phyloP scores from a whole-genome alignment of 2,329 filamentous ascomycete genomes.

The Ceratocystis ficicola region DNA sequence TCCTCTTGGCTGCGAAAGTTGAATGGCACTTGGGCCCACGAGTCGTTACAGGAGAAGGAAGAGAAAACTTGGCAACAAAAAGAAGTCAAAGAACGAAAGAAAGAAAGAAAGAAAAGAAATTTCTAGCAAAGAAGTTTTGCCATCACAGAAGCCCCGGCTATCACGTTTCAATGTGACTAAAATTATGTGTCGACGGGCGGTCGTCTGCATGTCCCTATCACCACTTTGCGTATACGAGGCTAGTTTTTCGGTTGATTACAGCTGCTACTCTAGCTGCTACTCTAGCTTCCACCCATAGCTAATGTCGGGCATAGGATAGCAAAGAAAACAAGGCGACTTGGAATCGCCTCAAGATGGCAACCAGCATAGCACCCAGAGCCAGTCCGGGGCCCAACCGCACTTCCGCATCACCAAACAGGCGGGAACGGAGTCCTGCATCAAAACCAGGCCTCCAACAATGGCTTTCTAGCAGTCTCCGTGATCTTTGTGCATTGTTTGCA shows the following conservation, averaged over 20 bases:
- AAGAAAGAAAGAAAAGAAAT: not conserved
- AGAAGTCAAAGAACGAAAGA: not conserved
- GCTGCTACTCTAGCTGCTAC: not conserved
- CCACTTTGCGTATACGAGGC: conserved; percentile 4
- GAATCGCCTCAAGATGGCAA: too few species aligned
- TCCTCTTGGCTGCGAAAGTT: not conserved
- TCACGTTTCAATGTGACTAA: not conserved
- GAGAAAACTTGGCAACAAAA: not conserved
- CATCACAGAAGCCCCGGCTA: not conserved
- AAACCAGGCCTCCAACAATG: not conserved
- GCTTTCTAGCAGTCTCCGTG: not conserved
- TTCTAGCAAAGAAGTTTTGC: not conserved
- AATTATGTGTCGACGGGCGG: not conserved
- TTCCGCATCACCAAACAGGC: not conserved
- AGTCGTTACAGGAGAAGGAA: not conserved
- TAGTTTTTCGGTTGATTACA: not conserved
- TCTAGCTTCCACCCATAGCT: not conserved
- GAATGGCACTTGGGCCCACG: not conserved
- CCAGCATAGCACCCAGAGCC: not conserved
- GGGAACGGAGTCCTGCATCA: not conserved
- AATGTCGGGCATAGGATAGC: not conserved
- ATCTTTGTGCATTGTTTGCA: not conserved
- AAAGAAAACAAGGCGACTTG: not conserved
- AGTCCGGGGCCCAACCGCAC: not conserved
- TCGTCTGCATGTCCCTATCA: not conserved